Evolutionary conservation across 352 stramenopile species (phyloP).

Genomic region (Elongisporangium undulatum): DNA sequence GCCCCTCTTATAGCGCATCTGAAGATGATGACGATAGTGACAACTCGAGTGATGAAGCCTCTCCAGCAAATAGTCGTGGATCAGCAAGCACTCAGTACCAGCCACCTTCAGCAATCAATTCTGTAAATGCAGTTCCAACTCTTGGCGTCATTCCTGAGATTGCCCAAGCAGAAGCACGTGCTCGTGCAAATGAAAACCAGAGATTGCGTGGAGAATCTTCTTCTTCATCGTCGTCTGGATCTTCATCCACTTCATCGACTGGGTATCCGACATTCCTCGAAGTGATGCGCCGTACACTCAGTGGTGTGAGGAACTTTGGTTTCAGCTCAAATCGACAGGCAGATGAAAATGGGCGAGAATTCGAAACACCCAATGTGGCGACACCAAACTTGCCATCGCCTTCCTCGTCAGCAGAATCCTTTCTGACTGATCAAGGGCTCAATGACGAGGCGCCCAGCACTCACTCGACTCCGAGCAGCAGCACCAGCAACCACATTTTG

Average conservation of each 20-base stretch:
- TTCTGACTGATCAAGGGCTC: background rate
- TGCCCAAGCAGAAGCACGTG: conserved; percentile 43
- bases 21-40: conserved; percentile 23
- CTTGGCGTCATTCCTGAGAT: conserved; percentile 60
- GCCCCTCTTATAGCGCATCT: conserved; percentile 32
- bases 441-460: background rate
- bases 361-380: background rate
- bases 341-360: background rate
- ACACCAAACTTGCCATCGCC: conserved; percentile 7
- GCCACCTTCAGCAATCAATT: background rate
- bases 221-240: conserved; percentile 20
- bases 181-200: conserved; percentile 3
- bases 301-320: conserved; percentile 29
- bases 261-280: conserved; percentile 42
- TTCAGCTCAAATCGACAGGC: conserved; percentile 9
- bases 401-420: conserved; percentile 24
- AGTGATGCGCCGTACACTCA: conserved; percentile 44
- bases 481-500: conserved; percentile 27
- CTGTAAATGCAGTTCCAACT: too few species aligned
- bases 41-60: conserved; percentile 14
- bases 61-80: conserved; percentile 11
- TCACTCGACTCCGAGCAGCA: conserved; percentile 10
- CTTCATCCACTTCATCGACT: conserved; percentile 21
- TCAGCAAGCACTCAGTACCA: conserved; percentile 1
- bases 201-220: conserved; percentile 14